Base-by-base conservation (phyloP, 2,329 filamentous ascomycete species). In the Penicillium psychrosexuale region DNA sequence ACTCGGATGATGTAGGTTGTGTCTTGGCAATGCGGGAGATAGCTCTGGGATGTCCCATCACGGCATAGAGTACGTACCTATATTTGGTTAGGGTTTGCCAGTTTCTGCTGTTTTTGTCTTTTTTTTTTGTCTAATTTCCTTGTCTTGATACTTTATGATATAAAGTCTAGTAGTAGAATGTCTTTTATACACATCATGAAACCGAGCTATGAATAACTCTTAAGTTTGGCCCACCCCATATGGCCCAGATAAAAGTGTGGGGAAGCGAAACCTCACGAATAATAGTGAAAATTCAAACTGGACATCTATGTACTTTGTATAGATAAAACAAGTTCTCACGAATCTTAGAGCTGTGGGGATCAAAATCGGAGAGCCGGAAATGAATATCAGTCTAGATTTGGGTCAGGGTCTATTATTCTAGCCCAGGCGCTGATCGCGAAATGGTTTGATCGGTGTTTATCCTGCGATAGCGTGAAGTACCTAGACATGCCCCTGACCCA, bases 181-280 rank as follows among this genome's bases (percentile, higher is more conserved):
- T 45, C 13, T 27, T 13, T 40, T 42, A 4, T 19, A 9, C 38
- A 51, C 44, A 34, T 48, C 52, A 55, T 55, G 38, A 45, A 38
- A 52, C 24, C 6, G 12, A 17, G 19, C 39, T 51, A 30, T 38
- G 27, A 33, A 49, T 40, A 44, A 12, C 30, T 34, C 38, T 38
- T 42, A 17, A 27, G 5, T 42, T 42, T 24, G 5, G 37, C 8
- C 39, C 47, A 51, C 36, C 27, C 15, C 24, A 42, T 44, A 12
- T 47, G 46, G 46, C 44, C 33, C 27, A 57, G 38, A 49, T 45
- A 42, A 38, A 49, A 57, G 19, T 60, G 61, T 61, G 61, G 61
- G 62, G 60, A 63, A 65, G 62, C 60, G 60, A 63, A 65, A 63
- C 60, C 53, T 59, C 57, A 43, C 61, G 54, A 65, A 62, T 65